phyloP scores from a whole-genome alignment of 1,139 yeast species.

The Magnusiomyces ingens region DNA sequence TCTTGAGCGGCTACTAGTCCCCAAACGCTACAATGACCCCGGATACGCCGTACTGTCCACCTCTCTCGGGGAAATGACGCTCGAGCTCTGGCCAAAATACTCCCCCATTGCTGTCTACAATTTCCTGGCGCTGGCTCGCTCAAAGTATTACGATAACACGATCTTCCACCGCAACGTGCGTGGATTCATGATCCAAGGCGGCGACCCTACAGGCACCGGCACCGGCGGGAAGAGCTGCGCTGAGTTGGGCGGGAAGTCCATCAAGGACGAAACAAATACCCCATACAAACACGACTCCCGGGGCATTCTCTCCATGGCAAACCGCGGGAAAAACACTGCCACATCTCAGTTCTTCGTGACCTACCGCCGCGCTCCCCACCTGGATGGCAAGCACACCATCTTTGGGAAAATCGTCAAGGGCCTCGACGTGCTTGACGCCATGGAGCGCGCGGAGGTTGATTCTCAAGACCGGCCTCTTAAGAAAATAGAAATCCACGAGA shows the following conservation, averaged over 20 bases:
- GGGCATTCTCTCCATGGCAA: conserved; percentile 81
- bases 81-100: conserved; percentile 35
- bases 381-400: conserved; percentile 68
- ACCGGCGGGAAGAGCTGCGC: conserved; percentile 36
- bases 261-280: conserved; percentile 55
- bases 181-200: conserved; percentile 48
- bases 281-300: conserved; percentile 67
- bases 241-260: conserved; percentile 32
- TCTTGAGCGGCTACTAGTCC: conserved; percentile 27
- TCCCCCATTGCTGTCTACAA: conserved; percentile 43
- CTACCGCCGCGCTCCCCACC: conserved; percentile 62
- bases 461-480: conserved; percentile 32
- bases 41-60: conserved; percentile 37
- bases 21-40: conserved; percentile 26
- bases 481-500: conserved; percentile 40
- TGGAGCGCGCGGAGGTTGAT: conserved; percentile 44
- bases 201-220: conserved; percentile 46
- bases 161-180: conserved; percentile 43
- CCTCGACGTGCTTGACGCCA: conserved; percentile 61
- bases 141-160: conserved; percentile 38
- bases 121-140: conserved; percentile 36
- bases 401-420: conserved; percentile 79
- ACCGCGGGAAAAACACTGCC: conserved; percentile 54
- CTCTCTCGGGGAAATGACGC: conserved; percentile 35
- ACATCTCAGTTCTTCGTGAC: conserved; percentile 77